Evolutionary conservation across 768 basidiomycete species (phyloP).

Genomic region (Suillus subalutaceus): DNA sequence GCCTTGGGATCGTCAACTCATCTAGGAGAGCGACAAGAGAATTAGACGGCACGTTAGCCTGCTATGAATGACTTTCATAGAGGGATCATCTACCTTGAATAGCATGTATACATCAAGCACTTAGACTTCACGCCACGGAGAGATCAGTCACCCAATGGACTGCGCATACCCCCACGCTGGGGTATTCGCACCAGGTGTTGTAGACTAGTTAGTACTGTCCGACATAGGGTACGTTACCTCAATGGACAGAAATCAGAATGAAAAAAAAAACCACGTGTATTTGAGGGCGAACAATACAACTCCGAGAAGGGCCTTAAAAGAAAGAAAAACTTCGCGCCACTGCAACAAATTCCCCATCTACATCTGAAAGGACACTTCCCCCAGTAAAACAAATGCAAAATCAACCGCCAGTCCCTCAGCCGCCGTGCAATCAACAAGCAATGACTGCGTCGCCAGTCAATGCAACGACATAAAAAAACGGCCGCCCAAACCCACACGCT

Average conservation of each 20-base stretch:
- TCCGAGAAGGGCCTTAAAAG: background rate
- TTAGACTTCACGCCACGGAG: background rate
- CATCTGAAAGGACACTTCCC: background rate
- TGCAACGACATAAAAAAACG: background rate
- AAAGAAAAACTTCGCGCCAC: background rate
- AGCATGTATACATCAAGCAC: background rate
- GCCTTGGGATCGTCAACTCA: background rate
- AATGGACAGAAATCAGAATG: background rate
- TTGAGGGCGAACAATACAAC: conserved; percentile 1
- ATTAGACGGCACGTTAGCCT: background rate
- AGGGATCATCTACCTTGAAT: too few species aligned
- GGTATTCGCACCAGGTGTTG: too few species aligned
- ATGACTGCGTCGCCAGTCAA: conserved; percentile 12
- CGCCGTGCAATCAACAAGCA: conserved; percentile 7
- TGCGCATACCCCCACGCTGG: too few species aligned
- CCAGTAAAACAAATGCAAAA: conserved; percentile 1
- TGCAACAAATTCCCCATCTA: background rate
- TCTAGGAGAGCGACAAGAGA: background rate
- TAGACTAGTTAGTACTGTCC: background rate
- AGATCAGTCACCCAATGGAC: too few species aligned
- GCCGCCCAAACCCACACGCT: background rate
- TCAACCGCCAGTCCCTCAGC: background rate
- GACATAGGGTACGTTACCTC: background rate
- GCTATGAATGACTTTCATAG: background rate
- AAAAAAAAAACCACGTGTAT: background rate